phyloP scores from a whole-genome alignment of 2,329 filamentous ascomycete genomes.

The Xylariales sp. region DNA sequence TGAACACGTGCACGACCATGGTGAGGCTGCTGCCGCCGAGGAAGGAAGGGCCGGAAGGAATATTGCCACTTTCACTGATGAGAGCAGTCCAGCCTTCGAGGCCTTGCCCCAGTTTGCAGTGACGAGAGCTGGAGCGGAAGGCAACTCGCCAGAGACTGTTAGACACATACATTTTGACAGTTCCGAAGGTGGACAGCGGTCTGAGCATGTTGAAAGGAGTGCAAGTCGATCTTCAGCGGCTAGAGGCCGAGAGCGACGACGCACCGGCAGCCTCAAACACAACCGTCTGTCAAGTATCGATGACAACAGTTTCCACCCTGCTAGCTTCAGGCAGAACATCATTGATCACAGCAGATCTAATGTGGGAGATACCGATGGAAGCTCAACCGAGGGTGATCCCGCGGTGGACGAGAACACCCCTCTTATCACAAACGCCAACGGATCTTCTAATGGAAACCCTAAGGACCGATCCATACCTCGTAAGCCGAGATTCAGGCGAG shows the following conservation, averaged over 20 bases:
- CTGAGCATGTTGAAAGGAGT: slow-evolving; percentile 13
- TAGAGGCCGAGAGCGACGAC: slow-evolving; percentile 39
- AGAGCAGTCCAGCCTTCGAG: slow-evolving; percentile 55
- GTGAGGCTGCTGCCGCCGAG: slow-evolving; percentile 35
- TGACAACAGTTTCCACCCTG: slow-evolving; percentile 80
- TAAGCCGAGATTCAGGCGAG: slow-evolving; percentile 31
- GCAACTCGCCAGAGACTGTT: slow-evolving; percentile 27
- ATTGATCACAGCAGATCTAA: slow-evolving; percentile 73
- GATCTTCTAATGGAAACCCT: slow-evolving; percentile 22
- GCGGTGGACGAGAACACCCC: slow-evolving; percentile 35
- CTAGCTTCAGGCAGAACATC: slow-evolving; percentile 87
- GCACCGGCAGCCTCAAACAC: slow-evolving; percentile 45
- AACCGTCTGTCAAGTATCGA: slow-evolving; percentile 61
- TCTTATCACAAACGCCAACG: slow-evolving; percentile 27
- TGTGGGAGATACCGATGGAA: slow-evolving; percentile 52
- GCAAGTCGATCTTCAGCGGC: slow-evolving; percentile 27
- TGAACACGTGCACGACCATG: slow-evolving; percentile 38
- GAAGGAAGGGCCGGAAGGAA: slow-evolving; percentile 45
- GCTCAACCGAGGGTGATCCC: slow-evolving; percentile 45
- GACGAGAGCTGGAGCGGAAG: slow-evolving; percentile 36
- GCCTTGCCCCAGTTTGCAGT: slow-evolving; percentile 59
- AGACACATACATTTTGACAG: slow-evolving; percentile 38
- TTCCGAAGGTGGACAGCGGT: slow-evolving; percentile 23
- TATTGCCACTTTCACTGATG: slow-evolving; percentile 44
- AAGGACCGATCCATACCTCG: slow-evolving; percentile 23